Conservation (phyloP, 2,329 filamentous ascomycete genomes). For the Arachnopeziza araneosa region DNA sequence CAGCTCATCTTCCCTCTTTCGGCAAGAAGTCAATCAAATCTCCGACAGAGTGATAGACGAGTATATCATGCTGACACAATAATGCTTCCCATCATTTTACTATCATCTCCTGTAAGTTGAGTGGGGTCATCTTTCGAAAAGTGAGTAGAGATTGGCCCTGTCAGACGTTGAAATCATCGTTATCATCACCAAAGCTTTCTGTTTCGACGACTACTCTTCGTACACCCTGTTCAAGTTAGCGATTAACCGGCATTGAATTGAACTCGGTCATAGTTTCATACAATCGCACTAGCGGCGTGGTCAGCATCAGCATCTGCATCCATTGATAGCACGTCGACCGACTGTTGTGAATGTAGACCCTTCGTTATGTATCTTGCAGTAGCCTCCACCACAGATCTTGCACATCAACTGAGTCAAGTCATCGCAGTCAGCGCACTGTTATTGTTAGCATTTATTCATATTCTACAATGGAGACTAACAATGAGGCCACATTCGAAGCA, state of each 20-base stretch:
- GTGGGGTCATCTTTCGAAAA: not conserved
- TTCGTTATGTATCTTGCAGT: constrained; percentile 79
- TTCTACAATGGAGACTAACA: constrained; percentile 41
- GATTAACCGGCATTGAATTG: not conserved
- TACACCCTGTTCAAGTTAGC: not conserved
- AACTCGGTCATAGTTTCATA: constrained; percentile 16
- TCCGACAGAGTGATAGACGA: too few relatives aligned
- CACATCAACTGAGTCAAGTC: constrained; percentile 65
- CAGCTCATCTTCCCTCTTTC: too few relatives aligned
- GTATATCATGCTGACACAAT: too few relatives aligned
- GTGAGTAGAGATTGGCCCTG: too few relatives aligned
- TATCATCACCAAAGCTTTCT: not conserved
- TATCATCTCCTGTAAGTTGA: not conserved
- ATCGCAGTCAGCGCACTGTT: constrained; percentile 71
- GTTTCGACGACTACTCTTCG: not conserved
- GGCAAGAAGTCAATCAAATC: too few relatives aligned
- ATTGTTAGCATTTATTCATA: constrained; percentile 9
- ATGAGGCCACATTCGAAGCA: constrained; percentile 87
- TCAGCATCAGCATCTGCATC: constrained; percentile 27
- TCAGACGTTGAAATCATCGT: not conserved
- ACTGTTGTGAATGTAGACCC: constrained; percentile 59
- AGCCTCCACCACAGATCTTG: constrained; percentile 67
- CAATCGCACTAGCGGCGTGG: constrained; percentile 27
- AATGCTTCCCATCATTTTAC: too few relatives aligned
- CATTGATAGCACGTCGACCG: constrained; percentile 25